Conservation (phyloP, 306 rosid species). For the Ceratonia siliqua region DNA sequence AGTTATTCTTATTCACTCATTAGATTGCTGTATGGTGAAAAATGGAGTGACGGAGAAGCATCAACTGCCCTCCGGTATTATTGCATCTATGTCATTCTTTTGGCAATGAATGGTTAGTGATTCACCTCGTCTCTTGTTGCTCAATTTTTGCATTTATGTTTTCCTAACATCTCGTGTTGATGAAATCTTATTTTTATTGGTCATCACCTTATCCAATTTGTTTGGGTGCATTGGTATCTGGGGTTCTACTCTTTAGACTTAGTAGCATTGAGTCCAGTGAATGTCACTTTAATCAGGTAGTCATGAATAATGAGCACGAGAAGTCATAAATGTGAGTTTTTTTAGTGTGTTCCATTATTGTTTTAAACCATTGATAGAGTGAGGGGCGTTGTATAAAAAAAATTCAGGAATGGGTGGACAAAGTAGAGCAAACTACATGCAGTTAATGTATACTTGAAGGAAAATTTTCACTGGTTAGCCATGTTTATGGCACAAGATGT, state of each 20-base stretch:
- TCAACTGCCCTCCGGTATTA: slow-evolving; percentile 78
- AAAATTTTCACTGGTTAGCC: background rate
- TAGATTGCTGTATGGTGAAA: slow-evolving; percentile 82
- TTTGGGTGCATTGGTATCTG: background rate
- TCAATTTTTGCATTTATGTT: background rate
- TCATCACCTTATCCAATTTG: background rate
- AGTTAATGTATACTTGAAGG: slow-evolving; percentile 17
- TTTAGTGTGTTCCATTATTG: slow-evolving; percentile 5
- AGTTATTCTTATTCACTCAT: slow-evolving; percentile 90
- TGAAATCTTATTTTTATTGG: background rate
- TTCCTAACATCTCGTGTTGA: slow-evolving; percentile 1
- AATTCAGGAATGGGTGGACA: slow-evolving; percentile 3
- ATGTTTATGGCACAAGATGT: background rate
- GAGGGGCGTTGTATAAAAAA: background rate
- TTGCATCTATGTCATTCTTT: slow-evolving; percentile 75
- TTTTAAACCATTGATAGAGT: background rate
- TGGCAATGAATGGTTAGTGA: slow-evolving; percentile 95
- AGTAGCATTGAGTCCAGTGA: slow-evolving; percentile 2
- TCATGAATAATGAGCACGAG: background rate
- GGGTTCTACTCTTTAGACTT: slow-evolving; percentile 19
- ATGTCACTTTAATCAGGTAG: slow-evolving; percentile 6
- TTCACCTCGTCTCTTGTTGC: slow-evolving; percentile 11
- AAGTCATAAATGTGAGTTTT: background rate
- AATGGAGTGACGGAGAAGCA: slow-evolving; percentile 99
- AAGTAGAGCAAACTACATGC: slow-evolving; percentile 3